phyloP scores from a whole-genome alignment of 768 basidiomycete genomes.

The Suillus variegatus region DNA sequence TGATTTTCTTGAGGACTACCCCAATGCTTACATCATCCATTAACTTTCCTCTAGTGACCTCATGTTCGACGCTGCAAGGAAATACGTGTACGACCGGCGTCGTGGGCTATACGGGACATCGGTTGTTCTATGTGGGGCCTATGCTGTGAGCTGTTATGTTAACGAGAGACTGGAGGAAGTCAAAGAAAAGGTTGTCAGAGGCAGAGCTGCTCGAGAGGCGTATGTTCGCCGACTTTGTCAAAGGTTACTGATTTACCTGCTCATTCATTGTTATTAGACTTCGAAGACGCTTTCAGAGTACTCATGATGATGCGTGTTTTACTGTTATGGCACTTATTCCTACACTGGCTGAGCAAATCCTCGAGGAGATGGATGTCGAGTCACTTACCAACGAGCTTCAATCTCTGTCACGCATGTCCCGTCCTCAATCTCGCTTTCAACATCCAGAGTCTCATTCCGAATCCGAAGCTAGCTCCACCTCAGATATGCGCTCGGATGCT shows the following conservation, averaged over 20 bases:
- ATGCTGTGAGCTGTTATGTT: conserved; percentile 63
- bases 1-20: too few relatives aligned
- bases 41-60: background rate
- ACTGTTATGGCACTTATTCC: conserved; percentile 72
- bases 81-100: conserved; percentile 52
- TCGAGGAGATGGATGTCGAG: conserved; percentile 80
- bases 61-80: conserved; percentile 48
- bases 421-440: conserved; percentile 15
- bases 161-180: conserved; percentile 63
- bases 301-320: conserved; percentile 75
- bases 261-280: conserved; percentile 45
- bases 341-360: conserved; percentile 62
- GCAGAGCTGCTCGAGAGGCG: conserved; percentile 68
- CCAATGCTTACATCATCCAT: background rate
- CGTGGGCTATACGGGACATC: conserved; percentile 48
- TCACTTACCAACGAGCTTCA: conserved; percentile 59
- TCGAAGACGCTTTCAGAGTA: conserved; percentile 70
- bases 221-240: conserved; percentile 38
- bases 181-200: conserved; percentile 60
- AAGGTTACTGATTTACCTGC: conserved; percentile 5
- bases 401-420: conserved; percentile 40
- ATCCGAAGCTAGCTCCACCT: conserved; percentile 38
- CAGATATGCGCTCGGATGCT: conserved; percentile 46
- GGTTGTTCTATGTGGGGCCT: conserved; percentile 59
- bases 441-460: conserved; percentile 31